Conservation (phyloP, 768 basidiomycete genomes). For the Kwoniella pini region DNA sequence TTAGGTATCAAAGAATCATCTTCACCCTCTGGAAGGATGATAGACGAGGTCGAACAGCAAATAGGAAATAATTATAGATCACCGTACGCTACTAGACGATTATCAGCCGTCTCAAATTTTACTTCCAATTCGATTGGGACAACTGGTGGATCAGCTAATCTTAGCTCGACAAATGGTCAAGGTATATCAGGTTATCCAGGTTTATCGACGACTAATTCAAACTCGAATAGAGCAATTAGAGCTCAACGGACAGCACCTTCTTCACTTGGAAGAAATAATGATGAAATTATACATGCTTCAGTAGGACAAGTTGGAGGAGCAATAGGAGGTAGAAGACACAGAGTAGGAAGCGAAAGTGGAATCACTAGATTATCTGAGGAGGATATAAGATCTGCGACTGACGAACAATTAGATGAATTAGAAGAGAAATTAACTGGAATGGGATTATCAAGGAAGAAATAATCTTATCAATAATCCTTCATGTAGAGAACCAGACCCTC, state of each 20-base stretch:
- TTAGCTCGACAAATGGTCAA: background rate
- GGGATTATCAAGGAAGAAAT: too few relatives aligned
- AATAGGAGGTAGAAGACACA: slow-evolving; percentile 1
- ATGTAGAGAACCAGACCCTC: too few relatives aligned
- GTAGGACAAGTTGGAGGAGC: background rate
- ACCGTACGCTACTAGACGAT: slow-evolving; percentile 1
- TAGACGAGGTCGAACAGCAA: background rate
- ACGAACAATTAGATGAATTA: background rate
- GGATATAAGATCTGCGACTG: background rate
- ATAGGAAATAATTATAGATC: background rate
- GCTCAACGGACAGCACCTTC: slow-evolving; percentile 15
- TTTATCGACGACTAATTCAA: background rate
- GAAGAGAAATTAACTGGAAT: too few relatives aligned
- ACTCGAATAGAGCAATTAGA: background rate
- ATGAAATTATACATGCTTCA: too few relatives aligned
- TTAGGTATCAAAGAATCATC: slow-evolving; percentile 13
- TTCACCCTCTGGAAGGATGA: background rate
- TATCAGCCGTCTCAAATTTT: background rate
- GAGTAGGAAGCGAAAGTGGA: background rate
- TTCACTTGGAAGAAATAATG: slow-evolving; percentile 4
- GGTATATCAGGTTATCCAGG: slow-evolving; percentile 12
- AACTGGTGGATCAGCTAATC: background rate
- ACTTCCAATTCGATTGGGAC: background rate
- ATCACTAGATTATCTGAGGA: background rate
- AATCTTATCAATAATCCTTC: too few relatives aligned